These are phyloP conservation scores for Warburgia ugandensis DNA, from an alignment of 164 flowering plant species.

Conservation along the genomic window DNA sequence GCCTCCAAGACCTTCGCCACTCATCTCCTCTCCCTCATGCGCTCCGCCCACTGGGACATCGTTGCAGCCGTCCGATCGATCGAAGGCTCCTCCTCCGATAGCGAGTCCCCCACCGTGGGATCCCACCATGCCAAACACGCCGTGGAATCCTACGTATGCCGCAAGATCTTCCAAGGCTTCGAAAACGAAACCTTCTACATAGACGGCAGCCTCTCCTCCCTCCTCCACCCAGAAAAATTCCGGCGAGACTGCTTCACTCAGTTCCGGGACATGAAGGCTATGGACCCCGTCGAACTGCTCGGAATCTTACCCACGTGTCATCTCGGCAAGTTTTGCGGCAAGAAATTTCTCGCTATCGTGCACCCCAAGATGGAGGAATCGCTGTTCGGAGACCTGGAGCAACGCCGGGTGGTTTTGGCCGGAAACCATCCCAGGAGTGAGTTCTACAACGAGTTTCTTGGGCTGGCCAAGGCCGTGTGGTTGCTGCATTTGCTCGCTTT, in stretches of 20 bases:
- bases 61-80: conserved; percentile 80
- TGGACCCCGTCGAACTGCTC: conserved; percentile 85
- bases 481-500: conserved; percentile 86
- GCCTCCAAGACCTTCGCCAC: conserved; percentile 66
- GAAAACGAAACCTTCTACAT: conserved; percentile 96
- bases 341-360: conserved; percentile 61
- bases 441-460: conserved; percentile 66
- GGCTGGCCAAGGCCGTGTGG: conserved; percentile 81
- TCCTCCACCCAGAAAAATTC: conserved; percentile 70
- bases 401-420: conserved; percentile 40
- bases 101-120: conserved; percentile 15
- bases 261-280: conserved; percentile 73
- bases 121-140: conserved; percentile 69
- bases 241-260: conserved; percentile 74
- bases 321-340: conserved; percentile 74
- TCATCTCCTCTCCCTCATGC: conserved; percentile 76
- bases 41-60: conserved; percentile 89
- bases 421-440: conserved; percentile 77
- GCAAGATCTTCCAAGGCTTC: conserved; percentile 79
- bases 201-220: conserved; percentile 83
- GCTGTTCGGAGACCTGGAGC: conserved; percentile 77
- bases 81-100: conserved; percentile 33
- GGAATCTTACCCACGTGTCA: conserved; percentile 69
- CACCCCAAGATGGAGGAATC: conserved; percentile 97
- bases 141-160: conserved; percentile 66